Percentiles rank a stretch among this genome's conserved stretches.
Conservation (phyloP, 352 stramenopile genomes). For the Pythium aristosporum region DNA sequence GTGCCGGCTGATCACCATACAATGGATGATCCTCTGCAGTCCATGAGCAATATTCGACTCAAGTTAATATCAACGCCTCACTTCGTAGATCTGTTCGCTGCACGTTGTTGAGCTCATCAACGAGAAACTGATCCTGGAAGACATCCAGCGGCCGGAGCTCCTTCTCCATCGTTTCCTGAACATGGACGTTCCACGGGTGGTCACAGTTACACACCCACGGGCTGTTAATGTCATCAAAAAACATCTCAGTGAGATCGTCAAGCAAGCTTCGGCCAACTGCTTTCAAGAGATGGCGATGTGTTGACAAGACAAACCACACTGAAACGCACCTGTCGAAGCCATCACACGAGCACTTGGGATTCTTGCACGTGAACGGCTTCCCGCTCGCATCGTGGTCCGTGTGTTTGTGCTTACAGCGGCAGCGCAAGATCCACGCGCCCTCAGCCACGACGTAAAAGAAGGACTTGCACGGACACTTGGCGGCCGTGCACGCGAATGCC, state of each 20-base stretch:
- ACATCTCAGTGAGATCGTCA: neutral
- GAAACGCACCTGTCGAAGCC: slow-evolving; percentile 63
- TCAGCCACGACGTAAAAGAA: slow-evolving; percentile 86
- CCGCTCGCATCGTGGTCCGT: slow-evolving; percentile 55
- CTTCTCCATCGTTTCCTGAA: slow-evolving; percentile 55
- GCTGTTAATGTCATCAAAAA: slow-evolving; percentile 28
- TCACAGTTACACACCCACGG: slow-evolving; percentile 85
- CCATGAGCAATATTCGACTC: neutral
- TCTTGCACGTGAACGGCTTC: slow-evolving; percentile 47
- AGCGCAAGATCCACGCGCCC: slow-evolving; percentile 77
- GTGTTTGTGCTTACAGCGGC: slow-evolving; percentile 81
- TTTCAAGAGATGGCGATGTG: neutral
- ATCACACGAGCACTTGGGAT: slow-evolving; percentile 52
- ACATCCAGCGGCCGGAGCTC: slow-evolving; percentile 45
- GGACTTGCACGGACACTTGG: slow-evolving; percentile 22
- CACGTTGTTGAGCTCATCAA: slow-evolving; percentile 54
- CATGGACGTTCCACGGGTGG: slow-evolving; percentile 60
- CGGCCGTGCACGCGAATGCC: slow-evolving; percentile 50
- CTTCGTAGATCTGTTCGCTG: slow-evolving; percentile 56
- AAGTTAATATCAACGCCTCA: slow-evolving; percentile 36
- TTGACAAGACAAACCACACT: neutral
- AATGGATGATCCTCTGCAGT: too few relatives aligned
- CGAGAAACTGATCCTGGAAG: slow-evolving; percentile 37
- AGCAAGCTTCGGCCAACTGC: too few relatives aligned
- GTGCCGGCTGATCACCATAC: too few relatives aligned